Percentiles rank a stretch among this genome's conserved stretches.
phyloP scores from a whole-genome alignment of 2,329 filamentous ascomycete genomes.

The Fusarium concolor region DNA sequence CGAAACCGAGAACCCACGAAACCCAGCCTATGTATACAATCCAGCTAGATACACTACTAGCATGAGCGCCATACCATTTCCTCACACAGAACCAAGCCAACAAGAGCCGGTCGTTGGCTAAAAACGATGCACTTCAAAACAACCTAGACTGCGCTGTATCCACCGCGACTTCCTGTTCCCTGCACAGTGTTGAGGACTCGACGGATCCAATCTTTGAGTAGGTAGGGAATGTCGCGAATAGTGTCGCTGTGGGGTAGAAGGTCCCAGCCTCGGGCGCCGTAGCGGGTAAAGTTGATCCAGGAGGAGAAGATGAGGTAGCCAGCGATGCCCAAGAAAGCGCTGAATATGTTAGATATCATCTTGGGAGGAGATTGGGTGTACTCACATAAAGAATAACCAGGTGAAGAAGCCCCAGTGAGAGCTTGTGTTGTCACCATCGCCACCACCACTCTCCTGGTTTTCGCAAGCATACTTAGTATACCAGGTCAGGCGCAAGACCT shows the following conservation, averaged over 20 bases:
- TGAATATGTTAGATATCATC: slow-evolving; percentile 54
- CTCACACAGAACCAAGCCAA: not conserved
- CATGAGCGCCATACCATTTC: slow-evolving; percentile 42
- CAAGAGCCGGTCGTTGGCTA: not conserved
- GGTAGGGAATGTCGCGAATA: slow-evolving; percentile 90
- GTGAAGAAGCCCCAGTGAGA: slow-evolving; percentile 94
- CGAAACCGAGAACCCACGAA: slow-evolving; percentile 22
- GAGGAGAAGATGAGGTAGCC: slow-evolving; percentile 97
- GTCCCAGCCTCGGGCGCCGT: slow-evolving; percentile 95
- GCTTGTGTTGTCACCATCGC: slow-evolving; percentile 56
- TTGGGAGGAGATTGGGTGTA: slow-evolving; percentile 32
- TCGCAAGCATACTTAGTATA: slow-evolving; percentile 89
- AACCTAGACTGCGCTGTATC: slow-evolving; percentile 89
- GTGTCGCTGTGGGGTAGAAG: slow-evolving; percentile 92
- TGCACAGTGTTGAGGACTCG: slow-evolving; percentile 86
- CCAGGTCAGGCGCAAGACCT: slow-evolving; percentile 83
- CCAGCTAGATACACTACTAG: slow-evolving; percentile 42
- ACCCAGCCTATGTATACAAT: slow-evolving; percentile 44
- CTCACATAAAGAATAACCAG: slow-evolving; percentile 94
- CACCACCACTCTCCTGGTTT: slow-evolving; percentile 58
- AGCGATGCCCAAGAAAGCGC: slow-evolving; percentile 85
- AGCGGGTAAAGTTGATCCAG: slow-evolving; percentile 98
- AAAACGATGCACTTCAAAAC: slow-evolving; percentile 1
- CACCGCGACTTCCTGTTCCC: slow-evolving; percentile 84
- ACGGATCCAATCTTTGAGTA: slow-evolving; percentile 88